phyloP scores from a whole-genome alignment of 2,329 filamentous ascomycete species.

The Penicillium sp. region DNA sequence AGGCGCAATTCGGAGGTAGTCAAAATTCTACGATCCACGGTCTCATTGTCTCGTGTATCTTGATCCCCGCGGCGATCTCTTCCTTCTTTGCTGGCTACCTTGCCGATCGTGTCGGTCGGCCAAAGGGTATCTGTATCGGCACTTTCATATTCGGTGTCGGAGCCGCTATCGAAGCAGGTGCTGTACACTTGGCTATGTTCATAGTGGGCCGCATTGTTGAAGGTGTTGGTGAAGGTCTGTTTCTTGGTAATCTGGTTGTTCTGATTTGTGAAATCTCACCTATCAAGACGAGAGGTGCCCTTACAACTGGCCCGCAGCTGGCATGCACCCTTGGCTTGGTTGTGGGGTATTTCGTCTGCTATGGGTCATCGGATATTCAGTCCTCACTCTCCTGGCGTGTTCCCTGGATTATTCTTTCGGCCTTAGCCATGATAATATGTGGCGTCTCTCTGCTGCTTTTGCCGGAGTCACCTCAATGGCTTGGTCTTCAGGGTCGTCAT shows the following conservation, averaged over 20 bases:
- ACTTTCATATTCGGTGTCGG: slow-evolving; percentile 56
- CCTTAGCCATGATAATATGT: slow-evolving; percentile 43
- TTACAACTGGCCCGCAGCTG: slow-evolving; percentile 57
- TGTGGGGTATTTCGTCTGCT: slow-evolving; percentile 61
- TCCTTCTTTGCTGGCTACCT: slow-evolving; percentile 60
- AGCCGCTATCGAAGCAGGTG: slow-evolving; percentile 52
- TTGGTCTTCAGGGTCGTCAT: slow-evolving; percentile 48
- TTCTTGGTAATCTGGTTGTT: slow-evolving; percentile 56
- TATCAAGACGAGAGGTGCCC: slow-evolving; percentile 47
- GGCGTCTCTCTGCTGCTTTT: slow-evolving; percentile 43
- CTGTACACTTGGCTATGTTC: slow-evolving; percentile 53
- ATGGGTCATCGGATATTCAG: slow-evolving; percentile 51
- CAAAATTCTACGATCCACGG: slow-evolving; percentile 52
- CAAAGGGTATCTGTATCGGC: slow-evolving; percentile 52
- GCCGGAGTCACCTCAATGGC: slow-evolving; percentile 60
- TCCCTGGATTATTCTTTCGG: slow-evolving; percentile 54
- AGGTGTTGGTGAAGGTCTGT: slow-evolving; percentile 62
- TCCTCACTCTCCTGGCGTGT: slow-evolving; percentile 57
- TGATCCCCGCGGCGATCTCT: slow-evolving; percentile 58
- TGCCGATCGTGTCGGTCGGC: slow-evolving; percentile 53
- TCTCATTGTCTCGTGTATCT: slow-evolving; percentile 59
- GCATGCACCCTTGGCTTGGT: slow-evolving; percentile 53
- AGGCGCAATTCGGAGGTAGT: slow-evolving; percentile 47
- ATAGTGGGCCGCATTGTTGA: slow-evolving; percentile 56
- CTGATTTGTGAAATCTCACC: slow-evolving; percentile 64